phyloP scores from a whole-genome alignment of 2,329 filamentous ascomycete genomes.

The Ceratocystis papillata region DNA sequence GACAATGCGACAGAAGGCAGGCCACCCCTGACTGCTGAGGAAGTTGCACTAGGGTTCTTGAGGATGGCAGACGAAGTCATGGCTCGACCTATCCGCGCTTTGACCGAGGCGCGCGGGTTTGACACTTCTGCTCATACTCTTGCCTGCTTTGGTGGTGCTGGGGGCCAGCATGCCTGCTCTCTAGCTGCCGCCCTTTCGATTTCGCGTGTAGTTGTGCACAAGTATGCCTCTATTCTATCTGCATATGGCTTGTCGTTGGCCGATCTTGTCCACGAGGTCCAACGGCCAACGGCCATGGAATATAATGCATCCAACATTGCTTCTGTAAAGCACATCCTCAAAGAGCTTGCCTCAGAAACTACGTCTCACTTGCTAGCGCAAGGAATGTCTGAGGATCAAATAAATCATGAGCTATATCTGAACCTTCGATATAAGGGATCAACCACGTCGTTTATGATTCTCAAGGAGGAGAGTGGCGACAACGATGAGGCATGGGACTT shows the following conservation, averaged over 20 bases:
- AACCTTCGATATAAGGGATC: conserved; percentile 90
- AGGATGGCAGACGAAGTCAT: conserved; percentile 86
- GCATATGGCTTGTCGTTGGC: conserved; percentile 89
- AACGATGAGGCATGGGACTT: conserved; percentile 66
- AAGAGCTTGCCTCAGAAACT: conserved; percentile 67
- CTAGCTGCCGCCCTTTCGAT: conserved; percentile 80
- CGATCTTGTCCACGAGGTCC: conserved; percentile 83
- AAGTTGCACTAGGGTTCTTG: conserved; percentile 81
- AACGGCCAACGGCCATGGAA: conserved; percentile 59
- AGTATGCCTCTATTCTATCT: conserved; percentile 79
- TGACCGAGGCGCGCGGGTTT: conserved; percentile 86
- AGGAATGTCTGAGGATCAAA: conserved; percentile 63
- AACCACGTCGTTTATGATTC: conserved; percentile 81
- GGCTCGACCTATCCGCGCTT: conserved; percentile 77
- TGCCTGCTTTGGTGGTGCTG: conserved; percentile 84
- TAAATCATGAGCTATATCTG: conserved; percentile 81
- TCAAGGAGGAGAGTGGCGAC: conserved; percentile 48
- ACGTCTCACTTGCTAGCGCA: conserved; percentile 57
- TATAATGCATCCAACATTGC: conserved; percentile 45
- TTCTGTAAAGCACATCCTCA: conserved; percentile 62
- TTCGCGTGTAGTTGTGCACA: conserved; percentile 71
- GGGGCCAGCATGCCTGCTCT: conserved; percentile 83
- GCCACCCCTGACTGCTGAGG: conserved; percentile 63
- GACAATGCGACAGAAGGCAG: conserved; percentile 44
- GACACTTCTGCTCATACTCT: conserved; percentile 84